Conservation (phyloP, 495 filamentous ascomycete species). For the Talaromyces thailandensis region DNA sequence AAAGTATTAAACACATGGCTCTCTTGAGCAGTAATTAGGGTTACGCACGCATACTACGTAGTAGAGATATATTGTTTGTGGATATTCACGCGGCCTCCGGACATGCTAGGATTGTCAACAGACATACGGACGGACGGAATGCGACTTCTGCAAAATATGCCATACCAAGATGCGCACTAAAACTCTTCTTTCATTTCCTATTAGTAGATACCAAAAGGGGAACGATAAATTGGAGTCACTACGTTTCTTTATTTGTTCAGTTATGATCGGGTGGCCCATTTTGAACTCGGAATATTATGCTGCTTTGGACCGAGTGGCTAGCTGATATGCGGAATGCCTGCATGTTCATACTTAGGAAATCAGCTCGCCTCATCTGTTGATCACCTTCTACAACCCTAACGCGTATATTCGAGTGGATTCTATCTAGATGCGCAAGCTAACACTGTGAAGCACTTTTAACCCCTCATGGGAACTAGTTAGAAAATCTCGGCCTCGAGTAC, state of each 20-base stretch:
- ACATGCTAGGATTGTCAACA: too few species aligned
- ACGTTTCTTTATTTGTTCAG: not conserved
- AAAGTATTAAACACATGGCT: too few species aligned
- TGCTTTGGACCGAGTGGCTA: not conserved
- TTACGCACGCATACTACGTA: too few species aligned
- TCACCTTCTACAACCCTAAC: not conserved
- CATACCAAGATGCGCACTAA: not conserved
- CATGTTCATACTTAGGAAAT: not conserved
- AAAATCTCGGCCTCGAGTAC: not conserved
- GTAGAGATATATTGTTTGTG: too few species aligned
- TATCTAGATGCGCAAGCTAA: not conserved
- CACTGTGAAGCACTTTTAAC: not conserved
- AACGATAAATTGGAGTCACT: not conserved
- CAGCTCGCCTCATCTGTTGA: not conserved
- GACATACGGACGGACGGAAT: too few species aligned
- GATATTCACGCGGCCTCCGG: too few species aligned
- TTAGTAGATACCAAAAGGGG: not conserved
- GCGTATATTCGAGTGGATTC: not conserved
- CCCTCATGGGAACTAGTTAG: not conserved
- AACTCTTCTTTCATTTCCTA: not conserved
- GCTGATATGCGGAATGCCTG: not conserved
- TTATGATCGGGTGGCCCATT: not conserved
- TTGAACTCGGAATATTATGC: not conserved
- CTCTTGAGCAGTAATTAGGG: too few species aligned
- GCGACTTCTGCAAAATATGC: not conserved